These are phyloP conservation scores for Pleomassaria siparia DNA, from an alignment of 2,329 filamentous ascomycete genomes.

Conservation along the genomic window DNA sequence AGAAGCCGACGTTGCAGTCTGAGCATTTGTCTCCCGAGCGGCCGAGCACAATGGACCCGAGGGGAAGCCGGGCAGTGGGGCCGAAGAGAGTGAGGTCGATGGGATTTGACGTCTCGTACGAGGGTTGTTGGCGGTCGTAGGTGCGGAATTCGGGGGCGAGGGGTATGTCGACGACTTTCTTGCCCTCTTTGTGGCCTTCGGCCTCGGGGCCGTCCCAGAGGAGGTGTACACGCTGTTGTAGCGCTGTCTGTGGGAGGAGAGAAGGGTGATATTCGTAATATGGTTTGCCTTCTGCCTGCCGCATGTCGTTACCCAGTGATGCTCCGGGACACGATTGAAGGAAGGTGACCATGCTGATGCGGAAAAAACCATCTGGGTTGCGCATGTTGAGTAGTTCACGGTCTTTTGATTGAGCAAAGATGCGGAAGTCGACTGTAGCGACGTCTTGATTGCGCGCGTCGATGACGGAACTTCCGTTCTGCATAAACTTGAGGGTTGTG, in stretches of 20 bases:
- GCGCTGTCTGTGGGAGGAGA: conserved; percentile 29
- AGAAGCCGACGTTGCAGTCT: conserved; percentile 37
- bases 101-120: conserved; percentile 34
- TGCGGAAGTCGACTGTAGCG: conserved; percentile 53
- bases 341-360: conserved; percentile 44
- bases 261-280: conserved; percentile 48
- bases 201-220: conserved; percentile 24
- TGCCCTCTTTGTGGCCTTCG: conserved; percentile 16
- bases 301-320: conserved; percentile 25
- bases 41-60: conserved; percentile 42
- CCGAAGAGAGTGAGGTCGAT: conserved; percentile 36
- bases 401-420: conserved; percentile 51
- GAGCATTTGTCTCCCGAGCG: conserved; percentile 38
- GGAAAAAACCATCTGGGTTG: conserved; percentile 42
- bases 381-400: conserved; percentile 46
- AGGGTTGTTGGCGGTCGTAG: conserved; percentile 29
- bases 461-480: conserved; percentile 42
- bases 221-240: conserved; percentile 32
- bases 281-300: conserved; percentile 27
- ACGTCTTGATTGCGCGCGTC: conserved; percentile 49
- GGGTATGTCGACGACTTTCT: conserved; percentile 21
- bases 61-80: conserved; percentile 37
- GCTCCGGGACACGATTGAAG: conserved; percentile 48
- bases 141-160: conserved; percentile 19
- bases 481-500: conserved; percentile 46